Base-by-base conservation (phyloP, 1,284 basidiomycete species). In the Phylloporus sp. region DNA sequence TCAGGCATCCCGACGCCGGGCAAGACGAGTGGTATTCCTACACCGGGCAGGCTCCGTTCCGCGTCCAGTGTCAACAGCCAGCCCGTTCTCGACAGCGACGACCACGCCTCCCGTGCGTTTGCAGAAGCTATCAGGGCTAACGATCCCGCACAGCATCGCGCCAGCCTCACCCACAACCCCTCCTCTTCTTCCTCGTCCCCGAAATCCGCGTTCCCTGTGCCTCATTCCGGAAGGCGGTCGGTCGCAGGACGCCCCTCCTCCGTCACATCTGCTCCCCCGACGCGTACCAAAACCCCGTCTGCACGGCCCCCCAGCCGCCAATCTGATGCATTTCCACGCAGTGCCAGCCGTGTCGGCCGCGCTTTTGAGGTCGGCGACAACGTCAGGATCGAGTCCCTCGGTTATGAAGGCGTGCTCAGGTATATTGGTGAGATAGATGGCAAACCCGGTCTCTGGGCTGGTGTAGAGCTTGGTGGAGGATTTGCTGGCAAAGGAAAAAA, bases 401-500 rank as follows among this genome's bases (percentile, higher is more conserved):
- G 93, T 1, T 94, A 92, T 78, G 95, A 97, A 77, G 96, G 96
- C 17, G 88, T 83, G 7, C 80, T 98, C 65, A 83, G 89, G 69
- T 98, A 90, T 80, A 70, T 96, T 20, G 96, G 96, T 2, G 87
- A 89, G 71, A 96, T 96, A 64, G 90, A 93, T 27, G 94, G 92
- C 60, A 97, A 97, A 79, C 85, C 88, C 8, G 96, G 96, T 7
- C 82, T 90, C 20, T 98, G 94, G 93, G 96, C 94, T 35, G 96
- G 96, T 39, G 94, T 98, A 23, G 94, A 97, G 80, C 85, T 98
- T n/a, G 83, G 88, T 71, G 91, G 91, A 49, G 93, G 92, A 3
- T 97, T 95, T 76, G 81, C 85, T 20, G 96, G 97, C n/a, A 94
- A 94, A 78, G 97, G 97, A 3, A 99, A 99, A 84, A 99, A 99